Base-by-base conservation (phyloP, 2,329 filamentous ascomycete genomes). In the Ophiosphaerella narmari region DNA sequence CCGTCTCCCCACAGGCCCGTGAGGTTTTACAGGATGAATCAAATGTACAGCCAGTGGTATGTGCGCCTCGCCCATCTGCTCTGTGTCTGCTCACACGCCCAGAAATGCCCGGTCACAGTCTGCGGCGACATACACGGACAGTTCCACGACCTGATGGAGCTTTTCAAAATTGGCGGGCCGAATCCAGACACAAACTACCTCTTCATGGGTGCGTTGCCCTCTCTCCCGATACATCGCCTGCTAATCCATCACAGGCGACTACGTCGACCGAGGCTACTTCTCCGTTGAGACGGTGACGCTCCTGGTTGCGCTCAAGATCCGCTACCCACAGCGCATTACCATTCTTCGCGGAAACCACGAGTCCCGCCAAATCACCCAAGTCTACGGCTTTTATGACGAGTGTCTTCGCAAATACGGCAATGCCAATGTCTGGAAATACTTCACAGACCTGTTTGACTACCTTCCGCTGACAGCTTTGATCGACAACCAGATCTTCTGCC, bases 181-280 rank as follows among this genome's bases (percentile, higher is more conserved):
- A 97, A 96, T 73, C 94, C 94, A 62, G 94, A 99, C 77, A 97
- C 94, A 72, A 97, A 97, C 81, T 97, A 97, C 78, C 87, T 97
- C 62, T 97, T 97, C 80, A 97, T 99, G 91, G 92, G 91, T 94
- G 41, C 42, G 59, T 45, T 35, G 16, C 39, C 32, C 23, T 34
- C 26, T 32, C 44, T 23, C 13, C 14, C 8, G 39, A 21, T 12
- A 16, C 29, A 40, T 29, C 43, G 44, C 34, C 51, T 50, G 50
- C 60, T 63, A 43, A 69, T 53, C n/a, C 38, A 29, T 29, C 47
- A 33, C 61, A 95, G 91, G 94, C 74, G 94, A 99, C 77, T 99
- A 97, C 72, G 94, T 99, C 70, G 94, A 99, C 76, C 87, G 94
- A 80, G 94, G 94, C 59, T 99, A 97, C 81, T 99, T 97, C 80